Evolutionary conservation across 176 grass and related monocot species (phyloP), one percentile per base, ranked within the genome.

Genomic region (Pontederia paniculata): DNA sequence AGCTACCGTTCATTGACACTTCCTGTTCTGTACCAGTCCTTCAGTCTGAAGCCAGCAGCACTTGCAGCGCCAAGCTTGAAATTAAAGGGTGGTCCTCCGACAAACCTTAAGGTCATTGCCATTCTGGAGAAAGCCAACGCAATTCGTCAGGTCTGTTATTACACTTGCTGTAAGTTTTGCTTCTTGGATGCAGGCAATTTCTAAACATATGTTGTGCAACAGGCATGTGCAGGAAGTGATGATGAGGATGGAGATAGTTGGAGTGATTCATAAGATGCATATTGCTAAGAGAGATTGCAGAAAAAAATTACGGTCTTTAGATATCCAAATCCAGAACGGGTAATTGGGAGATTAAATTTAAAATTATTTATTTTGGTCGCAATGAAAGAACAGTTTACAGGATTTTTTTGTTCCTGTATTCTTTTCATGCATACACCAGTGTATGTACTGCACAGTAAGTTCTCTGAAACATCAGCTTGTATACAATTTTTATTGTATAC

Each of bases 41-140:
- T 83, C 73, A 80, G 65, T 67, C 72, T 98, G 69, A 98, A 88
- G 69, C 94, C 87, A 18, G 73, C 81, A 58, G 51, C 28, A 5
- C 7, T 37, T 5, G 28, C 77, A 68, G 70, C 76, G 58, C 87
- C 72, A 54, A 83, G 68, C 61, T 63, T 88, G 54, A 93, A 82
- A 56, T 59, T 98, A 45, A 93, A 85, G 83, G 86, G 58, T n/a
- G 76, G 76, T 71, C 73, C 73, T n/a, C 80, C 65, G 67, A 88
- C 80, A 15, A 88, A 88, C 61, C 68, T 98, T 16, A 89, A 98
- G 55, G 87, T 93, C 31, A 81, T 78, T 20, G 87, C 94, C 16
- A 98, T 98, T 67, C 70, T 98, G 44, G 83, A 98, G 77, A 93
- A 82, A 78, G 94, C 81, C 67, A 83, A 85, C 14, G 94, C 87